A percentile compares a stretch with the other conserved stretches of the same genome.
Evolutionary conservation across 306 rosid species (phyloP).

Genomic region (Geum urbanum): DNA sequence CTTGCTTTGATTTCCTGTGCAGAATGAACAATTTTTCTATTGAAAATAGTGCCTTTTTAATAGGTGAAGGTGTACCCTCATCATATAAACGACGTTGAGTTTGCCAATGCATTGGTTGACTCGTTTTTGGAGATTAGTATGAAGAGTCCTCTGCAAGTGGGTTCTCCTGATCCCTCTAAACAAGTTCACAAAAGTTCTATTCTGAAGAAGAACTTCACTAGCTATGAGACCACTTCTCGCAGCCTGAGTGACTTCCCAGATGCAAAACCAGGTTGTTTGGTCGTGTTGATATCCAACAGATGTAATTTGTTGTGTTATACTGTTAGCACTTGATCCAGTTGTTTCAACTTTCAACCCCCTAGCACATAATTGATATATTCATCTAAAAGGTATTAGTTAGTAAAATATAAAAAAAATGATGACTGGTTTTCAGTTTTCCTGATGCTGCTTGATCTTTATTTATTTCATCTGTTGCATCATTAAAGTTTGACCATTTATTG

Average conservation of each 20-base stretch:
- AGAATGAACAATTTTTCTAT: conserved; percentile 9
- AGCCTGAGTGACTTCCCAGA: conserved; percentile 74
- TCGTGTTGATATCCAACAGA: not conserved
- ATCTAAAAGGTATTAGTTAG: no score
- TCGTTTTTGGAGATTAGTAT: conserved; percentile 64
- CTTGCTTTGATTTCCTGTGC: conserved; percentile 14
- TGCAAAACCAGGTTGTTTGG: conserved; percentile 71
- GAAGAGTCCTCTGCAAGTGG: conserved; percentile 30
- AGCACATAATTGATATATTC: no score
- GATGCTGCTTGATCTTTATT: no score
- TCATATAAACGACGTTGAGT: conserved; percentile 81
- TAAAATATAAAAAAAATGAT: no score
- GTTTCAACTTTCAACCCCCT: no score
- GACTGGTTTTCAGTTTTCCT: no score
- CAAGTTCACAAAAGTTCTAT: conserved; percentile 26
- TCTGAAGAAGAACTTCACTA: conserved; percentile 33
- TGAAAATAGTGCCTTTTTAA: conserved; percentile 12
- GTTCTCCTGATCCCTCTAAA: conserved; percentile 32
- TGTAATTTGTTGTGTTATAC: not conserved
- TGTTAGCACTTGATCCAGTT: not conserved
- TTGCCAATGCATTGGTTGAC: conserved; percentile 71
- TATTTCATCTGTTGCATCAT: no score
- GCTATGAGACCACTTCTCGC: conserved; percentile 32
- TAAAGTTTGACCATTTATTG: not conserved
- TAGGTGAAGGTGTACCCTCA: conserved; percentile 73